Evolutionary conservation across 306 rosid genomes (phyloP).

Genomic region (Carpinus fangiana): DNA sequence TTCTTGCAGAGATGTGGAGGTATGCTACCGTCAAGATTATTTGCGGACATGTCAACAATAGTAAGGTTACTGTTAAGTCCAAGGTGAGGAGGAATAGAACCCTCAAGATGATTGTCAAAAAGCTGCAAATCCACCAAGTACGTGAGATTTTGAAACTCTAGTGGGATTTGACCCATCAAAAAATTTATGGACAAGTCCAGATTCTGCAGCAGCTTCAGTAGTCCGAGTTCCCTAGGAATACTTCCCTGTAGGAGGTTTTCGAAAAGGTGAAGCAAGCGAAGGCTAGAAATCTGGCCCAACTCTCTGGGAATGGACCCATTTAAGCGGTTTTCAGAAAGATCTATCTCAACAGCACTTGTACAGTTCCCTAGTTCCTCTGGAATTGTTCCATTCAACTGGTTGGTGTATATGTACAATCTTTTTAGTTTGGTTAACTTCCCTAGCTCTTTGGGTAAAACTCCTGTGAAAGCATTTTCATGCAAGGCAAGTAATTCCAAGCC

Average conservation of each 20-base stretch:
- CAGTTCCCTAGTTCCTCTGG: conserved; percentile 67
- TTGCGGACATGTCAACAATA: conserved; percentile 64
- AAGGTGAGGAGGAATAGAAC: conserved; percentile 66
- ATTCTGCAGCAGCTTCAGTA: conserved; percentile 42
- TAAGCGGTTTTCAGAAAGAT: conserved; percentile 67
- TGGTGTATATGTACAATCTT: conserved; percentile 66
- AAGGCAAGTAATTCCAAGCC: conserved; percentile 64
- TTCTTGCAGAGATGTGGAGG: conserved; percentile 61
- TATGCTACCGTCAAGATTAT: conserved; percentile 61
- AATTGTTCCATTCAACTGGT: conserved; percentile 69
- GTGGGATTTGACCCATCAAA: conserved; percentile 67
- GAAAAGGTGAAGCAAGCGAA: conserved; percentile 66
- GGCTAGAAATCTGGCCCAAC: conserved; percentile 55
- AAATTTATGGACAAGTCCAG: conserved; percentile 66
- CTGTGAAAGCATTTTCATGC: conserved; percentile 55
- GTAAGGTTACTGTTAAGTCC: conserved; percentile 54
- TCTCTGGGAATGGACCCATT: conserved; percentile 59
- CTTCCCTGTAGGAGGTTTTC: conserved; percentile 64
- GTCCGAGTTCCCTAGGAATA: conserved; percentile 62
- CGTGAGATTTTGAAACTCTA: conserved; percentile 62
- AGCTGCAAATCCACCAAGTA: conserved; percentile 64
- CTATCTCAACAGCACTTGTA: conserved; percentile 63
- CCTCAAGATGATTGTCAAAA: conserved; percentile 69
- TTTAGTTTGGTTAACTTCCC: conserved; percentile 51
- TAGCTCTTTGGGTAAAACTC: conserved; percentile 54